Evolutionary conservation across 192 early-diverging fungal genomes (phyloP), one percentile per base, ranked within the genome.

Genomic region (Backusella circina): DNA sequence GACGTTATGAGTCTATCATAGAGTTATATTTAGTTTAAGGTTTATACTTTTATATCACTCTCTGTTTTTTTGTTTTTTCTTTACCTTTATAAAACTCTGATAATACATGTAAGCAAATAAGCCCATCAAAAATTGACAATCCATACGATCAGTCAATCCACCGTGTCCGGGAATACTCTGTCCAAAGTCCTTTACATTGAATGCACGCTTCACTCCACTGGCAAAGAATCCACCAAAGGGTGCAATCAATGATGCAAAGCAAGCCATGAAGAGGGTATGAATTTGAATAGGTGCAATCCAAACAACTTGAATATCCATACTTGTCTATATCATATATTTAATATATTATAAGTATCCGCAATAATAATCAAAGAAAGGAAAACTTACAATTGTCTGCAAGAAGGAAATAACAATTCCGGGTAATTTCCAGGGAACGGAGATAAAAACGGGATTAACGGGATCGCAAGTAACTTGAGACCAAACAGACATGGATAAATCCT

Each of bases 221-320:
- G 97, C 97, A 86, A 99, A 98, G 88, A 98, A 98, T 23, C 97
- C 97, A 67, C 97, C 96, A 83, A 99, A 99, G 15, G 97, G 97
- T 67, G 96, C 96, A 77, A 98, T 96, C 72, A 96, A 77, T 31
- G 95, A 96, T 0, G 96, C 97, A 86, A 98, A 99, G 67, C 90
- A 87, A 0, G 96, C 92, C 85, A 99, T 90, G 15, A 94, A 86
- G 41, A 98, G 83, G 35, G 93, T 90, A 81, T 99, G 97, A 57
- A 93, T 86, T 80, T 97, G 94, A 67, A 99, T 79, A 28, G 95
- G 94, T 28, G 89, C 88, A 65, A 98, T 86, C 72, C 81, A 83
- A 28, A 97, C 86, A 16, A 86, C 82, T 12, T 79, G 70, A 67
- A 92, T 79, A 70, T 82, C 73, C 41, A 67, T 37, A 37, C 32